Evolutionary conservation across 495 filamentous ascomycete species (phyloP), one percentile per base, ranked within the genome.

Genomic region (Penicillium steckii): DNA sequence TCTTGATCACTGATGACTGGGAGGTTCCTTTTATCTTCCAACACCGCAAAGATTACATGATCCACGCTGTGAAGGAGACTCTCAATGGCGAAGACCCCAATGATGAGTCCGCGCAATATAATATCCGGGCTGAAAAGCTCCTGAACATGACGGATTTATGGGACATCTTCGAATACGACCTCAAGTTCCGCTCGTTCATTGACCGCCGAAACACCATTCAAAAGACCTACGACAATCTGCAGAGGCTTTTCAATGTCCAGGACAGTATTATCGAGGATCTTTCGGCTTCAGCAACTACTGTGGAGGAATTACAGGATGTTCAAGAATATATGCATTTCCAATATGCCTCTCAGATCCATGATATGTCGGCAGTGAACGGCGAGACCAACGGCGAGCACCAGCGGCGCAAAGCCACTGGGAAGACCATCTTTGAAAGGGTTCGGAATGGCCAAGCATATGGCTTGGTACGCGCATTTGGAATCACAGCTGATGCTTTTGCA

Each of bases 21-120:
- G 94, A 98, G 63, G 91, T 97, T 3, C 93, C 94, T 0, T 98
- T 94, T 64, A 91, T 98, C 56, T 97, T 96, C 69, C 95, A 97
- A 63, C 93, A 98, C 59, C 89, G 95, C 30, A 92, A 95, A 67
- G 94, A 98, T 66, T 97, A 97, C 67, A 83, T 98, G 53, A 97
- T 97, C 53, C 91, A 98, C 60, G 86, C 91, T 41, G 85, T 85
- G 50, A 91, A 90, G 68, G 80, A 87, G 10, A 74, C 81, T 25
- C 56, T 71, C 13, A 72, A 78, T 17, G 78, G 73, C 6, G 77
- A 79, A 46, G 69, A 71, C 8, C 63, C 66, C 37, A 84, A 85
- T 46, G 83, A 82, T 18, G 85, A 89, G 59, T 85, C 81, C 3
- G 81, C 84, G 0, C 82, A 88, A 52, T 91, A 87, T 65, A 85